A percentile compares a stretch with the other conserved stretches of the same genome.
phyloP scores from a whole-genome alignment of 805 yeast species.

The Metschnikowia lochheadii region DNA sequence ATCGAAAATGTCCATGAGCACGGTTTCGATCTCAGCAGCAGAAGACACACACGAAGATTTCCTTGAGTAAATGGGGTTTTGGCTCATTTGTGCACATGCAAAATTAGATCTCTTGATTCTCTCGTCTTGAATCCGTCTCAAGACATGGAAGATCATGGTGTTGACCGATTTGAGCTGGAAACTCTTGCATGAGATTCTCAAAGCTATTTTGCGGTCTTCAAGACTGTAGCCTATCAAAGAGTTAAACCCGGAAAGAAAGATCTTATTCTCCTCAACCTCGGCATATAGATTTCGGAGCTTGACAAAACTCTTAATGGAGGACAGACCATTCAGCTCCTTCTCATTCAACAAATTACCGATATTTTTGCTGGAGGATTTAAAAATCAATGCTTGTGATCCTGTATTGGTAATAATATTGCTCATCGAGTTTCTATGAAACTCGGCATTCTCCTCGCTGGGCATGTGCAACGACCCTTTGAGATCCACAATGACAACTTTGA shows the following conservation, averaged over 20 bases:
- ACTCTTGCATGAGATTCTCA: slow-evolving; percentile 25
- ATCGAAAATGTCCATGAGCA: slow-evolving; percentile 25
- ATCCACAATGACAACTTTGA: slow-evolving; percentile 30
- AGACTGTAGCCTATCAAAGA: slow-evolving; percentile 25
- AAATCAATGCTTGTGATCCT: slow-evolving; percentile 22
- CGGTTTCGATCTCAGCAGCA: neutral
- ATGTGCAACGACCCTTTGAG: slow-evolving; percentile 26
- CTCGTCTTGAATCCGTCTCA: slow-evolving; percentile 30
- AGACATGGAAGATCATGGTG: slow-evolving; percentile 33
- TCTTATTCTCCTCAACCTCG: slow-evolving; percentile 30
- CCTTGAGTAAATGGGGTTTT: neutral
- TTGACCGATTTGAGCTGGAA: slow-evolving; percentile 33
- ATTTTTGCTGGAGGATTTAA: slow-evolving; percentile 26
- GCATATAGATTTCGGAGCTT: slow-evolving; percentile 29
- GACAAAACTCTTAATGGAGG: slow-evolving; percentile 22
- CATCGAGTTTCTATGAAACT: slow-evolving; percentile 21
- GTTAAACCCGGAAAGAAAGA: slow-evolving; percentile 26
- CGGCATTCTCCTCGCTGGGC: slow-evolving; percentile 18
- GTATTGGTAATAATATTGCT: slow-evolving; percentile 26
- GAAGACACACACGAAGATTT: neutral
- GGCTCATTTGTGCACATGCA: slow-evolving; percentile 19
- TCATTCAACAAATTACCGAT: slow-evolving; percentile 12
- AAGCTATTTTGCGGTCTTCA: slow-evolving; percentile 17
- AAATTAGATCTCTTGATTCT: slow-evolving; percentile 23
- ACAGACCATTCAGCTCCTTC: slow-evolving; percentile 1